Evolutionary conservation across 2,329 filamentous ascomycete genomes (phyloP).

Genomic region (Pyrenochaeta sp.): DNA sequence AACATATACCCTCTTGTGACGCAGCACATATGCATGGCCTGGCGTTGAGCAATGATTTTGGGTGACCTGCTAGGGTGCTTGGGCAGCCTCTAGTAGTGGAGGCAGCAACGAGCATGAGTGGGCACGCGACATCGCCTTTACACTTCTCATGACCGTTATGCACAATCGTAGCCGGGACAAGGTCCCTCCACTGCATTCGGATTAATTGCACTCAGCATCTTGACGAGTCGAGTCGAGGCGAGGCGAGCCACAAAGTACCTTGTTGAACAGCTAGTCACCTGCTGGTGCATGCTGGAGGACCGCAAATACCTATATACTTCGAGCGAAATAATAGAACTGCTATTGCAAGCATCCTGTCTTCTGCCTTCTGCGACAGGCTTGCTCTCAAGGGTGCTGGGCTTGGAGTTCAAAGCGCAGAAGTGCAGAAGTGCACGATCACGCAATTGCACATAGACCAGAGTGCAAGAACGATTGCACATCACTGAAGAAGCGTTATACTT

Average conservation of each 20-base stretch:
- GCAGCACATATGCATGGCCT: not conserved
- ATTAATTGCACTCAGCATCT: not conserved
- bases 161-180: not conserved
- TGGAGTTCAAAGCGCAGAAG: slow-evolving; percentile 5
- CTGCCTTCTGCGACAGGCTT: not conserved
- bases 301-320: not conserved
- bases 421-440: slow-evolving; percentile 10
- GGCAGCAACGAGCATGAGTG: not conserved
- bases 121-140: not conserved
- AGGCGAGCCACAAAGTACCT: not conserved
- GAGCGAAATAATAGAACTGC: not conserved
- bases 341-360: not conserved
- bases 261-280: not conserved
- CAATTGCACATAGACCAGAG: slow-evolving; percentile 13
- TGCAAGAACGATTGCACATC: not conserved
- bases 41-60: not conserved
- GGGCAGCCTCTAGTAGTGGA: not conserved
- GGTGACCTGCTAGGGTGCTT: not conserved
- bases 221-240: not conserved
- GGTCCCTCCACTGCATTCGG: not conserved
- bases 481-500: not conserved
- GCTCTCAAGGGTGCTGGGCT: not conserved
- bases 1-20: not conserved
- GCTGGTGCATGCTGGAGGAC: not conserved
- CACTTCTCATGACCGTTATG: not conserved